Evolutionary conservation across 257 asterid species (phyloP), one percentile per base, ranked within the genome.

Genomic region (Striga asiatica): DNA sequence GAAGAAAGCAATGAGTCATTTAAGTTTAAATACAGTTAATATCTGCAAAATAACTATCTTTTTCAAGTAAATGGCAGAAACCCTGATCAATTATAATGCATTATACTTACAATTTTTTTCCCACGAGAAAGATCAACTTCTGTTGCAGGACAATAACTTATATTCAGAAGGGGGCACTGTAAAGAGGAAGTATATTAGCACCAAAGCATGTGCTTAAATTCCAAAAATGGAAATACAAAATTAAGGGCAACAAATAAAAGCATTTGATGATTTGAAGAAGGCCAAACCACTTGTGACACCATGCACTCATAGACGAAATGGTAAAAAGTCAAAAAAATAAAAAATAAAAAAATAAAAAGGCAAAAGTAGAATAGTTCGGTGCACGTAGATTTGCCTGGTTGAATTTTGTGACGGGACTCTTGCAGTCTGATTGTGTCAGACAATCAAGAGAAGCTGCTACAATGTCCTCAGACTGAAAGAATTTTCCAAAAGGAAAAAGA

Each of bases 151-250:
- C 97, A 89, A 53, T 81, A 85, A 65, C 81, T 85, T 64, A 85
- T 79, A 62, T 89, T 89, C 74, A 89, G 73, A 60, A 89, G 88
- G 3, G 88, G 94, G 57, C 97, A 89, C 97, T 89, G 87, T 38
- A 63, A 71, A 61, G 38, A 65, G 58, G 56, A 68, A 54, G 58
- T 0, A 53, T 45, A 57, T 58, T 11, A 71, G 16, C 19, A 50
- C 37, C 50, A 20, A 49, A 52, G 10, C 67, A 58, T 66, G 45
- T 41, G 42, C 1, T 31, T n/a, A n/a, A n/a, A n/a, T n/a, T n/a
- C n/a, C n/a, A n/a, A n/a, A n/a, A n/a, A n/a, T n/a, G n/a, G n/a
- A n/a, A n/a, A n/a, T n/a, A n/a, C n/a, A n/a, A n/a, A n/a, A n/a
- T n/a, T n/a, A n/a, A n/a, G n/a, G n/a, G n/a, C n/a, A n/a, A n/a